Conservation (phyloP, 2,329 filamentous ascomycete genomes). For the Fusarium ambrosium region DNA sequence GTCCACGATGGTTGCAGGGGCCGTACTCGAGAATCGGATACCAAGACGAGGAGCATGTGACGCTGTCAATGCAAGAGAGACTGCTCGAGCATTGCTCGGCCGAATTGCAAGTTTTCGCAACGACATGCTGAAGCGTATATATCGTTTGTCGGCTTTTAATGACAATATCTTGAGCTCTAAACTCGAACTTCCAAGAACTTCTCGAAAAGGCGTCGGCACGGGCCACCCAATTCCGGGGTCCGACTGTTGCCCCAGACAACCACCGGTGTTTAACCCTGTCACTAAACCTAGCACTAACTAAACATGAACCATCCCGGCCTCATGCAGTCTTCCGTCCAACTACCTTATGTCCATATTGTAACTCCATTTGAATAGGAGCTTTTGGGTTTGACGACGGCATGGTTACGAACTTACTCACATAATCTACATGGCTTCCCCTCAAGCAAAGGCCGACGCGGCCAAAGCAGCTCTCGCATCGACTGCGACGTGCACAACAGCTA, state of each 20-base stretch:
- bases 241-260: conserved; percentile 56
- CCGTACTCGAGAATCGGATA: conserved; percentile 53
- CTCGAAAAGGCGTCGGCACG: conserved; percentile 40
- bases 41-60: conserved; percentile 3
- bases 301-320: conserved; percentile 26
- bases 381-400: conserved; percentile 50
- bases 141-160: conserved; percentile 5
- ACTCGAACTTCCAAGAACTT: conserved; percentile 27
- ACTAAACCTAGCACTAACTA: conserved; percentile 19
- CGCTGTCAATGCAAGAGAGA: conserved; percentile 9
- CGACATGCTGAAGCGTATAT: conserved; percentile 32
- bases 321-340: conserved; percentile 38
- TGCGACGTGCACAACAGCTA: conserved; percentile 66
- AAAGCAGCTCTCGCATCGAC: conserved; percentile 67
- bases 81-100: conserved; percentile 6
- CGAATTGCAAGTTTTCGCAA: conserved; percentile 22
- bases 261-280: conserved; percentile 50
- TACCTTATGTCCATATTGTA: conserved; percentile 37
- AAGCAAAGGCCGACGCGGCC: conserved; percentile 62
- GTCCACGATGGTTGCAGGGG: conserved; percentile 66
- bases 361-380: conserved; percentile 44
- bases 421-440: conserved; percentile 59
- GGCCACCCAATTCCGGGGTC: conserved; percentile 31
- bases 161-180: conserved; percentile 16
- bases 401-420: conserved; percentile 48